Percentiles rank a stretch among this genome's conserved stretches.
phyloP scores from a whole-genome alignment of 208 protist species.

The Leishmania mexicana region DNA sequence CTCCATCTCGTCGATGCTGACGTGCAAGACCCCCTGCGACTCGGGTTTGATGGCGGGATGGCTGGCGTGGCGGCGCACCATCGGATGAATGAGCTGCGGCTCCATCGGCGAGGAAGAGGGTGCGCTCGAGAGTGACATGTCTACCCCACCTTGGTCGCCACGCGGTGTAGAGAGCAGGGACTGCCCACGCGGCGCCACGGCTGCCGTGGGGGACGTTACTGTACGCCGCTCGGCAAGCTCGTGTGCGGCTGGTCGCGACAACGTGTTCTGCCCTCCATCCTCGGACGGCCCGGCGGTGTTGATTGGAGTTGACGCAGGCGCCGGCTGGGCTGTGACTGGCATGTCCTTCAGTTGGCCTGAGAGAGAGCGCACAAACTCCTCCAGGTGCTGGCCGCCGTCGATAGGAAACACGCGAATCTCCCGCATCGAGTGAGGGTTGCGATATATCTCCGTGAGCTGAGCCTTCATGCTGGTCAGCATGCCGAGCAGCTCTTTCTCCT shows the following conservation, averaged over 20 bases:
- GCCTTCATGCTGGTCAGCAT: conserved; percentile 33
- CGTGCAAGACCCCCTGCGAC: conserved; percentile 13
- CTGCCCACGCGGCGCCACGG: background rate
- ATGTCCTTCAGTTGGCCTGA: background rate
- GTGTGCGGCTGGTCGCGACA: background rate
- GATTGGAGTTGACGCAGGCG: background rate
- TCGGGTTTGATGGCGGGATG: conserved; percentile 1
- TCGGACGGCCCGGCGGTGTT: background rate
- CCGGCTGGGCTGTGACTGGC: background rate
- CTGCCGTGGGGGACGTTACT: background rate
- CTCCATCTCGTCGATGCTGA: background rate
- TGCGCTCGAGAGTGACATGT: conserved; percentile 21
- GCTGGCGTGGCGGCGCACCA: conserved; percentile 19
- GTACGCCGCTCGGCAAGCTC: background rate
- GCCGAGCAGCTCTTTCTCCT: conserved; percentile 37
- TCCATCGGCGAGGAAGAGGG: conserved; percentile 24
- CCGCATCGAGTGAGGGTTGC: conserved; percentile 2
- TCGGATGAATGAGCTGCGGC: conserved; percentile 29
- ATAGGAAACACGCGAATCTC: conserved; percentile 35
- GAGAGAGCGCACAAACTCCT: conserved; percentile 35
- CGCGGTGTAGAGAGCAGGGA: background rate
- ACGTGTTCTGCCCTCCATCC: background rate
- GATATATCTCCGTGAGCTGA: conserved; percentile 21
- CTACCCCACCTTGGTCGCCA: background rate
- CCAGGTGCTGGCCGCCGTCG: conserved; percentile 20